Evolutionary conservation across 225 moss, liverwort and hornwort genomes (phyloP).

Genomic region (Asterella californica): DNA sequence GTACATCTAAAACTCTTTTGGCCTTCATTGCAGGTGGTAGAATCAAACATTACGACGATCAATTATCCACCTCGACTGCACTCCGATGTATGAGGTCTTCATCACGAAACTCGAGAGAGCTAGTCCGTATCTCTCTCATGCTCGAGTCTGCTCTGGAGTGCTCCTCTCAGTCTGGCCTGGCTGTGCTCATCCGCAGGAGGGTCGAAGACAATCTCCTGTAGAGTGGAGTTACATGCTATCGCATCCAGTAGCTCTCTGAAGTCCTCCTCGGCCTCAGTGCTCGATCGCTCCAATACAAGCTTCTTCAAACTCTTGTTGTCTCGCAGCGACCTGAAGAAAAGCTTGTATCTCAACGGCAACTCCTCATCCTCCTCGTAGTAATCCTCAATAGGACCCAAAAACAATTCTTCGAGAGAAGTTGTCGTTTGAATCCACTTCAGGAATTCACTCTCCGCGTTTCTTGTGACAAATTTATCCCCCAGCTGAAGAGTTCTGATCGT

Average conservation of each 20-base stretch:
- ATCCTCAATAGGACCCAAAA: neutral
- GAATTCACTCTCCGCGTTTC: slow-evolving; percentile 8
- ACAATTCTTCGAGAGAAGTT: neutral
- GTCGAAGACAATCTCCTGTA: slow-evolving; percentile 14
- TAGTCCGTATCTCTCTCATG: no score
- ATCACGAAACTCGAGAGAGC: no score
- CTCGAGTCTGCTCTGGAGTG: neutral
- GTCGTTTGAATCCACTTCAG: slow-evolving; percentile 5
- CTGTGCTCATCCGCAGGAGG: neutral
- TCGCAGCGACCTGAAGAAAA: neutral
- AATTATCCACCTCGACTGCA: no score
- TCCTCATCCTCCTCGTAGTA: neutral
- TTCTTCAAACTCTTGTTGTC: slow-evolving; percentile 13
- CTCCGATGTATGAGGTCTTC: no score
- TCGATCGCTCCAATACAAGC: neutral
- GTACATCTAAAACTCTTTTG: no score
- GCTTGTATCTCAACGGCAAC: neutral
- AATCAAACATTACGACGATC: no score
- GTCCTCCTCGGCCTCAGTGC: neutral
- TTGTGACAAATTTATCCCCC: neutral
- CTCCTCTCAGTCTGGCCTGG: neutral
- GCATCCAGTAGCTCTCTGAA: slow-evolving; percentile 8
- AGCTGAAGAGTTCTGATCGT: neutral
- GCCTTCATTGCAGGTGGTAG: no score
- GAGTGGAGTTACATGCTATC: neutral